Base-by-base conservation (phyloP, 2,329 filamentous ascomycete genomes). In the Curvularia sp. region DNA sequence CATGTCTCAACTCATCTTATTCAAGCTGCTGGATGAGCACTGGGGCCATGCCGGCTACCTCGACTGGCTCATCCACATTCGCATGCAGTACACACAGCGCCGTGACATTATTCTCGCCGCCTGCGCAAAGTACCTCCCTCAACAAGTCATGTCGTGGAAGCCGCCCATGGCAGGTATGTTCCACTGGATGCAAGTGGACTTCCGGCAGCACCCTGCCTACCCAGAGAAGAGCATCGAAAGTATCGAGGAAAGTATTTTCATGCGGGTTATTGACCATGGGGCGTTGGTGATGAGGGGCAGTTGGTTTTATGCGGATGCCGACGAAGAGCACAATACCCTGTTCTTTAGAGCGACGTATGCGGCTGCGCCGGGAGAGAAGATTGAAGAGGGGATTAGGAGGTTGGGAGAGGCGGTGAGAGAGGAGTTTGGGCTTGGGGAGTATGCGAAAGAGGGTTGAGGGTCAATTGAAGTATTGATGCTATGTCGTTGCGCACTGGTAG, bases 41-140 rank as follows among this genome's bases (percentile, higher is more conserved):
- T 99, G 95, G 95, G 95, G 94, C 24, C 95, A 99, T 72, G 84
- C 86, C 42, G 93, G 93, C 1, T 99, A 96, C 73, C 78, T 99
- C 24, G 84, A 89, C 71, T 99, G 95, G 95, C 80, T 99, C 63
- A 90, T 95, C 74, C 85, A 92, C 74, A 80, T 98, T 69, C 86
- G 93, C 47, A 77, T 87, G 69, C 87, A 93, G 77, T 99, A 99
- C 74, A 95, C 93, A 1, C 81, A 82, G 65, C 86, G 94, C 60
- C 83, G 95, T 55, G 85, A 98, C 72, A 84, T 86, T 26, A 86
- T 99, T 57, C 81, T 97, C 5, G 83, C 84, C 7, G 92, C 93
- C 0, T 97, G 93, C 73, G 91, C 95, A 77, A 85, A 86, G 63
- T 86, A 89, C 67, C 79, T 97, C 20, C 93, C 93, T 0, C 79